Evolutionary conservation across 768 basidiomycete genomes (phyloP).

Genomic region (Suillus decipiens): DNA sequence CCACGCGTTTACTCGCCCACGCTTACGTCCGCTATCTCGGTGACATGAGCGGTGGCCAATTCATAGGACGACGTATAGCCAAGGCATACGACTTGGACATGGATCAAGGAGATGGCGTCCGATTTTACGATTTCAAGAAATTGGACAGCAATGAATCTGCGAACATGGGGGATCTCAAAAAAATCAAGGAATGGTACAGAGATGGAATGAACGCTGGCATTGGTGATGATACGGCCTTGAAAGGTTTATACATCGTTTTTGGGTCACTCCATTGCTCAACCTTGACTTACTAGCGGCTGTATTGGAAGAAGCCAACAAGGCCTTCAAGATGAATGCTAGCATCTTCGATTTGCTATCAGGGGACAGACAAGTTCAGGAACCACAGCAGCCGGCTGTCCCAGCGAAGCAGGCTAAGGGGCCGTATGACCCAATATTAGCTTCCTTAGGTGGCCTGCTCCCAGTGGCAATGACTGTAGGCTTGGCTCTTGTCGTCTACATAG

Average conservation of each 20-base stretch:
- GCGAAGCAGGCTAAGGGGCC: not conserved
- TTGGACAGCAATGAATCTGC: conserved; percentile 48
- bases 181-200: conserved; percentile 65
- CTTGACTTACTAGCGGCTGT: conserved; percentile 38
- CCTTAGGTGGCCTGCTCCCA: not conserved
- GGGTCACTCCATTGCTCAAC: not conserved
- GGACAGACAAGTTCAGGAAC: not conserved
- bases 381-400: not conserved
- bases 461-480: conserved; percentile 2
- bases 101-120: conserved; percentile 50
- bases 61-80: conserved; percentile 59
- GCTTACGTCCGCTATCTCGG: conserved; percentile 84
- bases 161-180: conserved; percentile 61
- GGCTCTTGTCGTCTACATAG: not conserved
- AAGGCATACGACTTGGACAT: conserved; percentile 68
- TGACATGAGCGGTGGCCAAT: conserved; percentile 79
- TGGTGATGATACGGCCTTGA: conserved; percentile 32
- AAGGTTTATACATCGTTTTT: conserved; percentile 23
- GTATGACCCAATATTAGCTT: not conserved
- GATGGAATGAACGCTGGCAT: conserved; percentile 41
- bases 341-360: conserved; percentile 42
- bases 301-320: conserved; percentile 48
- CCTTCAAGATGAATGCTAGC: conserved; percentile 49
- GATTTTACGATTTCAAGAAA: conserved; percentile 71
- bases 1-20: conserved; percentile 65